Base-by-base conservation (phyloP, 1,284 basidiomycete genomes). In the Trametes versicolor region DNA sequence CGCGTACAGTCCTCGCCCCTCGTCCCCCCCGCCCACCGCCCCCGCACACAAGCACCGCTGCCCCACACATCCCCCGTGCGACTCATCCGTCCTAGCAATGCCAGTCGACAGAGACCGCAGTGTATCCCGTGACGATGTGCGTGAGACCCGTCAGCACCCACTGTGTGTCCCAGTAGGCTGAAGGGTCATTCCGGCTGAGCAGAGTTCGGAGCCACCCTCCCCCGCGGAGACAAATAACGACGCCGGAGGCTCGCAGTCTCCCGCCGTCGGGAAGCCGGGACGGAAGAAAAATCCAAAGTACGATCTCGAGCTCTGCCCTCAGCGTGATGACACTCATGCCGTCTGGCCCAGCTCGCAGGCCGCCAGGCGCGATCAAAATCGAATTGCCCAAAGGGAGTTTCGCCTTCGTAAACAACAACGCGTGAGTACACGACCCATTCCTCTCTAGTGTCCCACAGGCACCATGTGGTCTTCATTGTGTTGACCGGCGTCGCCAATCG, bases 301-400 rank as follows among this genome's bases (percentile, higher is more conserved):
- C 67, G 85, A 50, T 25, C 74, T 62, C 8, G 29, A 32, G 29
- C 47, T 70, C 64, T 60, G 71, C 53, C 27, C 60, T 74, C 71
- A 68, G 66, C 71, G 69, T 76, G 71, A 74, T 76, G 72, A 65
- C 74, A 74, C 78, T 79, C 78, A 74, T 66, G 67, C 68, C 64
- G 56, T 50, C 52, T 62, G 65, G 53, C 57, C 63, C 65, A 93
- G 93, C 80, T 94, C 93, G 36, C 92, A 94, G 79, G 92, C 93
- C 45, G 92, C 93, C 19, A 81, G 92, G 71, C 86, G 92, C 70
- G 93, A 95, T 79, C 95, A 97, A 78, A 97, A 97, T 75, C 86
- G 96, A 62, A 95, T 97, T 64, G 95, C 95, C 1, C 96, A 97
- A 77, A 87, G 95, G 54, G 95, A 97, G 78, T 97, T 97, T 73